phyloP scores from a whole-genome alignment of 2,329 filamentous ascomycete species.

The Hirsutella thompsonii region DNA sequence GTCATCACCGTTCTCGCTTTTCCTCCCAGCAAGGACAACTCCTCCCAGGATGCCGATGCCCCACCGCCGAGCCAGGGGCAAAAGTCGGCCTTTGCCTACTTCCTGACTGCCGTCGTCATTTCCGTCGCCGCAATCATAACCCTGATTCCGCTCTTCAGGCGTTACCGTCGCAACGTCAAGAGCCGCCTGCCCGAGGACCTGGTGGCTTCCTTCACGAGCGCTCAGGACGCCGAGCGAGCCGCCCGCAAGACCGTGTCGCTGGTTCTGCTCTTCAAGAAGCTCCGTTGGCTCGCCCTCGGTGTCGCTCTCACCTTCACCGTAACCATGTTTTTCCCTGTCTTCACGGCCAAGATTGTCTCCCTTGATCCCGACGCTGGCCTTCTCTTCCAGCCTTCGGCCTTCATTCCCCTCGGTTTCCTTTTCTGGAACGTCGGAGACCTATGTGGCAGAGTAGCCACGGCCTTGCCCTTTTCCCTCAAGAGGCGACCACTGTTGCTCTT shows the following conservation, averaged over 20 bases:
- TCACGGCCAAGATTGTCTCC: constrained; percentile 55
- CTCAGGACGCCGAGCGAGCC: constrained; percentile 39
- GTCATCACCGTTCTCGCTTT: constrained; percentile 63
- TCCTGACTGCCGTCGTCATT: constrained; percentile 72
- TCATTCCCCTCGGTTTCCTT: constrained; percentile 83
- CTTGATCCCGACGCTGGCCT: constrained; percentile 28
- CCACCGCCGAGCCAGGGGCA: constrained; percentile 10
- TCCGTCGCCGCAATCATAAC: constrained; percentile 57
- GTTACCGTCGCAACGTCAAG: constrained; percentile 41
- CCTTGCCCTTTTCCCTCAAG: constrained; percentile 41
- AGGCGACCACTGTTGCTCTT: constrained; percentile 57
- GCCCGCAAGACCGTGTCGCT: constrained; percentile 42
- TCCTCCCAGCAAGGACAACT: constrained; percentile 22
- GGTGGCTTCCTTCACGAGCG: constrained; percentile 34
- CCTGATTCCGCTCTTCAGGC: constrained; percentile 59
- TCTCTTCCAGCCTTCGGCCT: constrained; percentile 60
- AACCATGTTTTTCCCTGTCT: constrained; percentile 93
- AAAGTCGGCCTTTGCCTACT: constrained; percentile 75
- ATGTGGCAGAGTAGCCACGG: constrained; percentile 57
- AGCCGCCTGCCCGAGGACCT: constrained; percentile 33
- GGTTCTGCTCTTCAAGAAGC: constrained; percentile 56
- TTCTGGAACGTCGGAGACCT: constrained; percentile 91
- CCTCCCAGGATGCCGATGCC: constrained; percentile 8
- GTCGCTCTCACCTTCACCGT: constrained; percentile 71
- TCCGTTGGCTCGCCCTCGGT: constrained; percentile 64